Evolutionary conservation across 2,329 filamentous ascomycete species (phyloP).

Genomic region (Diaporthe sp.): DNA sequence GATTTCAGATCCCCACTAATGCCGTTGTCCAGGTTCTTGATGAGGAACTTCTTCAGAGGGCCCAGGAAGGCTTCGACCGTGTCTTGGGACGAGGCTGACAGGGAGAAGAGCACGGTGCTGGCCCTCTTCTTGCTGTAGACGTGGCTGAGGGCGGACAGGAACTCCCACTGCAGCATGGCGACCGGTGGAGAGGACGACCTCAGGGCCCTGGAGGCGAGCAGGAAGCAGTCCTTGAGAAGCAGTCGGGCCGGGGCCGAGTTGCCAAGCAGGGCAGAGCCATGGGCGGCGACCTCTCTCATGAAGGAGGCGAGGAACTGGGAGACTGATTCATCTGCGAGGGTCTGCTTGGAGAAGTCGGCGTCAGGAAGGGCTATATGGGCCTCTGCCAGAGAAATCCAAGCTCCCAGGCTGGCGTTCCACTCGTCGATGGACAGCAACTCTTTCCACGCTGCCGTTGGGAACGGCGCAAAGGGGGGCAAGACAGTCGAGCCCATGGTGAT

Average conservation of each 20-base stretch:
- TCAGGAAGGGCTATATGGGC: conserved; percentile 74
- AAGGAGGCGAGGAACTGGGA: conserved; percentile 77
- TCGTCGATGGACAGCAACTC: conserved; percentile 76
- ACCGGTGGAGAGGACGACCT: conserved; percentile 58
- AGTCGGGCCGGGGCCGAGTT: conserved; percentile 52
- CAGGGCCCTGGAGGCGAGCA: conserved; percentile 72
- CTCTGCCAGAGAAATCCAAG: conserved; percentile 79
- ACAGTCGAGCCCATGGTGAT: conserved; percentile 54
- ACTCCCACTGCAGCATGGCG: conserved; percentile 72
- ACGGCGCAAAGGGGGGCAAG: conserved; percentile 82
- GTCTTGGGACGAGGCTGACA: conserved; percentile 67
- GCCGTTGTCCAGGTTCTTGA: conserved; percentile 73
- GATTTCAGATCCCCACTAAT: conserved; percentile 67
- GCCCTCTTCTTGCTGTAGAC: conserved; percentile 76
- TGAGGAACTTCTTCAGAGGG: conserved; percentile 72
- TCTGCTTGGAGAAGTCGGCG: conserved; percentile 65
- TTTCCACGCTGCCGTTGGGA: conserved; percentile 78
- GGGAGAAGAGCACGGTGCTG: conserved; percentile 60
- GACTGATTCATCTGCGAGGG: conserved; percentile 71
- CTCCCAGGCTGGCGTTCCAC: conserved; percentile 83
- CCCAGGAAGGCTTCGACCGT: conserved; percentile 69
- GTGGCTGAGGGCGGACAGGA: conserved; percentile 77
- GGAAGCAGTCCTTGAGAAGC: conserved; percentile 75
- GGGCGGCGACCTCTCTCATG: conserved; percentile 66
- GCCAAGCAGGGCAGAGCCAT: conserved; percentile 53